Conservation (phyloP, 495 filamentous ascomycete genomes). For the Penicillium samsonianum region DNA sequence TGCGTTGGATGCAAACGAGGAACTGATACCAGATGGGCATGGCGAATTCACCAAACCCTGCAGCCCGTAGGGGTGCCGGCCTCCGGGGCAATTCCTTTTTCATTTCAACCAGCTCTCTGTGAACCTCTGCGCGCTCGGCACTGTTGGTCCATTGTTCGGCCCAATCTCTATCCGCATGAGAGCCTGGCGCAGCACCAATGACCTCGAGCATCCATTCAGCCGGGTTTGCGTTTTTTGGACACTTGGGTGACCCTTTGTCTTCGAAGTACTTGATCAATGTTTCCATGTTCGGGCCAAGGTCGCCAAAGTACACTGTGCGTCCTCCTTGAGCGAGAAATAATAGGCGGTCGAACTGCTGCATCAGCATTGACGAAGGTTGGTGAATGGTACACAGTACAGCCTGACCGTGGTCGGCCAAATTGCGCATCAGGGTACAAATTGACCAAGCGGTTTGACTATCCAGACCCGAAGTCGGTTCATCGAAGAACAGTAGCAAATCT, state of each 20-base stretch:
- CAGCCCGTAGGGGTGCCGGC: constrained; percentile 40
- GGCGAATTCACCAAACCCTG: constrained; percentile 50
- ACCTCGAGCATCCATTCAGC: constrained; percentile 95
- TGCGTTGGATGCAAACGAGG: constrained; percentile 51
- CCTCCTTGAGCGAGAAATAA: constrained; percentile 80
- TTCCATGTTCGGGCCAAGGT: constrained; percentile 72
- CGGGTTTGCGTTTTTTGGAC: constrained; percentile 72
- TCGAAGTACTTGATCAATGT: constrained; percentile 77
- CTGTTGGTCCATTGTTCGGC: constrained; percentile 71
- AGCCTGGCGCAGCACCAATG: constrained; percentile 84
- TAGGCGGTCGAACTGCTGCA: constrained; percentile 87
- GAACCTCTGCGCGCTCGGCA: constrained; percentile 64
- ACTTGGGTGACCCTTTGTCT: constrained; percentile 66
- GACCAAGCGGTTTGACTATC: constrained; percentile 87
- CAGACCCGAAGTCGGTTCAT: constrained; percentile 84
- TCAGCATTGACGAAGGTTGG: constrained; percentile 86
- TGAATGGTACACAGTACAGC: constrained; percentile 93
- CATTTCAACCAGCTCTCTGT: constrained; percentile 65
- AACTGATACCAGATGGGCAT: constrained; percentile 54
- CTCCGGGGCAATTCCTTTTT: constrained; percentile 50
- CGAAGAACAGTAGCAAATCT: constrained; percentile 80
- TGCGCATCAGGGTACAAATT: constrained; percentile 75
- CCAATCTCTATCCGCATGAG: constrained; percentile 75
- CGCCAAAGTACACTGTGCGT: constrained; percentile 81
- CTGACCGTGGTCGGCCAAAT: constrained; percentile 80